phyloP scores from a whole-genome alignment of 78 protist genomes.

The Guillardia theta region DNA sequence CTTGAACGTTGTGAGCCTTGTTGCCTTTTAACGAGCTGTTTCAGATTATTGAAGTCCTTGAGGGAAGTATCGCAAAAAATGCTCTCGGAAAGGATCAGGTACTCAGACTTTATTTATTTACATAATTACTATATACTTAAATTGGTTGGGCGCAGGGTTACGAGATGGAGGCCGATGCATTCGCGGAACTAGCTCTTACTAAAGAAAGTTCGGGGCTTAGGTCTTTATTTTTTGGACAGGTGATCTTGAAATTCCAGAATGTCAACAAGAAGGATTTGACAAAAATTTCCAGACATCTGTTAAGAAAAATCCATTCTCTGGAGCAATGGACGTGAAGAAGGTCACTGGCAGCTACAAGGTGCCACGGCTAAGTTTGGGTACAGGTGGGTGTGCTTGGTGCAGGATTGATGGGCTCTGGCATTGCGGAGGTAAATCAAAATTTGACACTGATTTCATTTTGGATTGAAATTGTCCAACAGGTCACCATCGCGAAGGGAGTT shows the following conservation, averaged over 20 bases:
- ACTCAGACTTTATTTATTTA: too few species aligned
- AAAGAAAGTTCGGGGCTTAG: conserved; percentile 57
- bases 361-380: too few species aligned
- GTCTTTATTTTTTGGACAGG: not conserved
- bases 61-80: not conserved
- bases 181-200: conserved; percentile 62
- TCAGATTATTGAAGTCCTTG: conserved; percentile 57
- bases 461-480: too few species aligned
- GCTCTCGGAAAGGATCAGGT: conserved; percentile 7
- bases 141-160: conserved; percentile 7
- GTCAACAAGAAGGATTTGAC: not conserved
- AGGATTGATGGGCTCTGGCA: conserved; percentile 83
- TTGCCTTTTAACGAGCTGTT: too few species aligned
- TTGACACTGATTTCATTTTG: too few species aligned
- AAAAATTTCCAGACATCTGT: conserved; percentile 37
- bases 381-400: conserved; percentile 83
- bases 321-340: not conserved
- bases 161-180: conserved; percentile 58
- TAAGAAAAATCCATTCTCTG: conserved; percentile 47
- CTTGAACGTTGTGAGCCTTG: too few species aligned
- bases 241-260: not conserved
- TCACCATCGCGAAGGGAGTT: conserved; percentile 37
- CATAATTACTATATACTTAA: too few species aligned
- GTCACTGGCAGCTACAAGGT: too few species aligned
- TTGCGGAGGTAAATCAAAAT: conserved; percentile 66